phyloP scores from a whole-genome alignment of 2,329 filamentous ascomycete genomes.

The Aureobasidium pullulans region DNA sequence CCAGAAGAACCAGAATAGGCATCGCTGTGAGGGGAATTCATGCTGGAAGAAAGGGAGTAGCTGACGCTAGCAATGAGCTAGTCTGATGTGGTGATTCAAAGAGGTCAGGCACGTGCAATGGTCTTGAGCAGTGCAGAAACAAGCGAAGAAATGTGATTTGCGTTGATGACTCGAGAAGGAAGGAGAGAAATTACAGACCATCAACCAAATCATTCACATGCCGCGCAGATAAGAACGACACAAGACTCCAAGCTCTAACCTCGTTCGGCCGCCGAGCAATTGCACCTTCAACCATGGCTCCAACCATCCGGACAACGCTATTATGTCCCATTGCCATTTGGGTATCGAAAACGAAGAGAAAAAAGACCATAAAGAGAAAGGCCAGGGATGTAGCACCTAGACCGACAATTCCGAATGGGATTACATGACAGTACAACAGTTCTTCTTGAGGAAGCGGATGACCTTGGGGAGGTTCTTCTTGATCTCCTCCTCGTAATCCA shows the following conservation, averaged over 20 bases:
- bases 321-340: background rate
- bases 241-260: background rate
- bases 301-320: background rate
- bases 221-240: background rate
- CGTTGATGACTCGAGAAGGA: background rate
- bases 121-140: background rate
- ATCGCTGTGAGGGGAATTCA: background rate
- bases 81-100: too few relatives aligned
- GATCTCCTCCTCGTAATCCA: slow-evolving; percentile 53
- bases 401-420: background rate
- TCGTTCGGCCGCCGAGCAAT: background rate
- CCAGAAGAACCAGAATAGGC: too few relatives aligned
- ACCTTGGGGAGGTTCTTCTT: slow-evolving; percentile 55
- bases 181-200: background rate
- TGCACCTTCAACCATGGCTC: background rate
- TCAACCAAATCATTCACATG: background rate
- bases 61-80: too few relatives aligned
- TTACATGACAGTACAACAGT: slow-evolving; percentile 71
- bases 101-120: background rate
- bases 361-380: background rate
- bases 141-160: background rate
- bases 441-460: slow-evolving; percentile 54
- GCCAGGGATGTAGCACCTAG: background rate
- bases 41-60: background rate
- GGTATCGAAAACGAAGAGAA: background rate